Evolutionary conservation across 495 filamentous ascomycete species (phyloP), one percentile per base, ranked within the genome.

Genomic region (Neurospora sublineolata): DNA sequence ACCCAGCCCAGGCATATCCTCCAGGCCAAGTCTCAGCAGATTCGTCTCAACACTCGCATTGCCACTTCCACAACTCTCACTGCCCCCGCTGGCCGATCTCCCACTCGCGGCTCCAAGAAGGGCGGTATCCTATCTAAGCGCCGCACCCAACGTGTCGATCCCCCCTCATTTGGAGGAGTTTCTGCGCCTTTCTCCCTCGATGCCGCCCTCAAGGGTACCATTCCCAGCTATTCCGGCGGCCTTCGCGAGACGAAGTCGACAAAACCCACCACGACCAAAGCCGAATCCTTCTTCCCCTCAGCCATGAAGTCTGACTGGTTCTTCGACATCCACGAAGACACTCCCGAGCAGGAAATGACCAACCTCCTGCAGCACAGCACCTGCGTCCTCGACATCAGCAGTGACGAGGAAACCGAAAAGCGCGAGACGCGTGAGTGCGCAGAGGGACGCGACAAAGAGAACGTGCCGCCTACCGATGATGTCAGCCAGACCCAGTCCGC

Each of bases 261-360:
- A 33, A 64, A 64, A 64, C 2, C 52, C 52, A 36, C 40, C 69
- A 76, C 2, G 70, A 71, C 72, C 64, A 20, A 69, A 4, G n/a
- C 72, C 70, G 16, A 72, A 70, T 39, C 71, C 68, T 39, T 77
- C 71, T 38, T 76, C 72, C 11, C 18, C 71, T 20, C 68, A 72
- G 30, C 86, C 68, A 79, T 83, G 60, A 88, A 86, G 33, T 87
- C 88, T 30, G 86, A 87, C 18, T 97, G 94, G 94, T 90, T 90
- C 82, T 98, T 98, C 79, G 89, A 93, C 52, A 98, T 99, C 80
- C 89, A 99, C 77, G 94, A 97, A 78, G 95, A 99, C 80, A 92
- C 92, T 0, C 87, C 88, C 38, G 91, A 96, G 75, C 92, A 99
- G 75, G 89, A 94, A 76, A 90, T 93, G 80, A 90, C 92, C 69